Conservation (phyloP, 73 alveolate genomes). For the Symbiodinium pilosum region DNA sequence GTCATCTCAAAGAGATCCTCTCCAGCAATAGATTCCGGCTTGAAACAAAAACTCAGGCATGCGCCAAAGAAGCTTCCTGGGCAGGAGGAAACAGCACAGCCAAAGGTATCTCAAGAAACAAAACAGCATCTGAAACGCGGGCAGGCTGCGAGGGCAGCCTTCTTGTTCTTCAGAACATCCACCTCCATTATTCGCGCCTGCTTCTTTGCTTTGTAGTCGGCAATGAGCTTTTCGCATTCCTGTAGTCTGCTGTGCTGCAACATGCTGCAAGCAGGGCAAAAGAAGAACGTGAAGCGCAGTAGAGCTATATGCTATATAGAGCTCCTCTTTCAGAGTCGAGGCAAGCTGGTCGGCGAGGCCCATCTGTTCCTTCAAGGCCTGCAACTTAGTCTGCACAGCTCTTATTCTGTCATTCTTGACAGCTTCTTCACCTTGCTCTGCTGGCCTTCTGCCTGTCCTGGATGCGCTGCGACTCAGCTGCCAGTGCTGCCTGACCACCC, state of each 20-base stretch:
- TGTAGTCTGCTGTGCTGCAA: neutral
- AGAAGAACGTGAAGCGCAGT: neutral
- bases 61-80: neutral
- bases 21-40: no score
- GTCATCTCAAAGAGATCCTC: no score
- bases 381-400: no score
- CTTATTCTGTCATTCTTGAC: no score
- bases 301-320: no score
- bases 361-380: slow-evolving; percentile 91
- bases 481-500: slow-evolving; percentile 76
- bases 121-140: neutral
- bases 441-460: slow-evolving; percentile 72
- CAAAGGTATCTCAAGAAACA: neutral
- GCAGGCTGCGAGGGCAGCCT: slow-evolving; percentile 53
- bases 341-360: slow-evolving; percentile 74
- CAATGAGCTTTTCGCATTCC: slow-evolving; percentile 84
- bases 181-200: slow-evolving; percentile 48
- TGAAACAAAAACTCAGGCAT: neutral
- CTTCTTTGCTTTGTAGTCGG: slow-evolving; percentile 45
- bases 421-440: no score
- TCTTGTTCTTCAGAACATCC: slow-evolving; percentile 43
- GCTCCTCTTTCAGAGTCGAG: slow-evolving; percentile 29
- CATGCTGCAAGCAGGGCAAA: neutral
- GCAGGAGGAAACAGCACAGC: no score
- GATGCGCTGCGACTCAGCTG: slow-evolving; percentile 67